Evolutionary conservation across 208 protist species (phyloP), one percentile per base, ranked within the genome.

Genomic region (Plasmodiophora brassicae): DNA sequence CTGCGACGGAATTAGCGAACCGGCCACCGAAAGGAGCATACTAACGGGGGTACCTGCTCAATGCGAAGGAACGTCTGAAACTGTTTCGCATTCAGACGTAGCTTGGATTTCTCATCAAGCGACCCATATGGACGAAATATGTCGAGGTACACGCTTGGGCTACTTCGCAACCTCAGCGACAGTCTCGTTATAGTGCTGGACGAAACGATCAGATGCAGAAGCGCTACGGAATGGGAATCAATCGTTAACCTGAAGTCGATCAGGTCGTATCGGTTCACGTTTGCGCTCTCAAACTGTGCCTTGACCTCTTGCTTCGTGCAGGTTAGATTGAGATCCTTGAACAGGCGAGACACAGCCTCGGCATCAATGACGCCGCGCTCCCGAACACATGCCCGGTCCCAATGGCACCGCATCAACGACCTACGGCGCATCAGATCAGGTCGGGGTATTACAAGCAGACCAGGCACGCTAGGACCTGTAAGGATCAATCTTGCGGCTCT

Each of bases 351-450:
- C 5, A 78, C 65, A 38, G 65, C 65, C 10, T 78, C 65, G n/a
- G n/a, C n/a, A 32, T 78, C 65, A 32, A 78, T 78, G 65, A 78
- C 65, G 20, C 65, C 65, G 41, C 65, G 14, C n/a, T 78, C 65
- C 14, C 65, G 65, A 38, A 78, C 65, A 32, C 5, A 78, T 14
- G 65, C 65, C 10, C 65, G 65, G 41, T 78, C n/a, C 65, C 65
- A 78, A 5, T 14, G 41, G 20, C 32, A 78, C 20, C 5, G 65
- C 5, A 78, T 14, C 5, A 78, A 32, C 14, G 65, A 78, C 25
- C 50, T 57, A 25, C 50, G 25, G 14, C 25, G 20, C 20, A 57
- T 28, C 50, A 14, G 14, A 57, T 57, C 50, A 57, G 20, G 25
- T 57, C 25, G 50, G 25, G 50, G 50, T 57, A 57, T 57, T 57